Evolutionary conservation across 2,329 filamentous ascomycete genomes (phyloP).

Genomic region (Botryotinia narcissicola): DNA sequence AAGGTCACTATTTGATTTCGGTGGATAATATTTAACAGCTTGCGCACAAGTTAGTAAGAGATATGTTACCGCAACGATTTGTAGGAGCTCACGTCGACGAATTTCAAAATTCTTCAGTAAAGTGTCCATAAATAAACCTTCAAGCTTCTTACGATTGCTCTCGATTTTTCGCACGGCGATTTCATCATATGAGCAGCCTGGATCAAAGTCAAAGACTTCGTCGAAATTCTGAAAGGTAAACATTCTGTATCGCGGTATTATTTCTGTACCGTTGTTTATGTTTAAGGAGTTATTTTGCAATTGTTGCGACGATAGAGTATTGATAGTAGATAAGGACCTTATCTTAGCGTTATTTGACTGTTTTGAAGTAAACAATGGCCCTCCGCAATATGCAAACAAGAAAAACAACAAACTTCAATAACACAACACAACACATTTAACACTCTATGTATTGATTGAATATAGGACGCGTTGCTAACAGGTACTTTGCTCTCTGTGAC

Average conservation of each 20-base stretch:
- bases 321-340: conserved; percentile 24
- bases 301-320: neutral
- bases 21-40: conserved; percentile 69
- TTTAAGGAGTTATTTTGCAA: conserved; percentile 7
- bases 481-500: neutral
- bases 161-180: conserved; percentile 62
- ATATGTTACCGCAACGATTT: conserved; percentile 7
- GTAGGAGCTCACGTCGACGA: conserved; percentile 56
- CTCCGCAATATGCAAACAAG: conserved; percentile 8
- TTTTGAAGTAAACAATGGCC: conserved; percentile 22
- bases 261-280: neutral
- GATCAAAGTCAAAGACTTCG: conserved; percentile 61
- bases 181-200: conserved; percentile 61
- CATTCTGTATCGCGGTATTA: conserved; percentile 42
- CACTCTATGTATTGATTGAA: conserved; percentile 4
- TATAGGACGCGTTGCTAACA: neutral
- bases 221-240: conserved; percentile 66
- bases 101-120: conserved; percentile 70
- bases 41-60: conserved; percentile 20
- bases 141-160: conserved; percentile 62
- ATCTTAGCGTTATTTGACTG: conserved; percentile 28
- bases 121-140: conserved; percentile 77
- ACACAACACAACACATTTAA: conserved; percentile 3
- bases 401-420: conserved; percentile 14
- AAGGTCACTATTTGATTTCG: conserved; percentile 65